Evolutionary conservation across 1,284 basidiomycete species (phyloP), one percentile per base, ranked within the genome.

Genomic region (Cryptococcus sp.): DNA sequence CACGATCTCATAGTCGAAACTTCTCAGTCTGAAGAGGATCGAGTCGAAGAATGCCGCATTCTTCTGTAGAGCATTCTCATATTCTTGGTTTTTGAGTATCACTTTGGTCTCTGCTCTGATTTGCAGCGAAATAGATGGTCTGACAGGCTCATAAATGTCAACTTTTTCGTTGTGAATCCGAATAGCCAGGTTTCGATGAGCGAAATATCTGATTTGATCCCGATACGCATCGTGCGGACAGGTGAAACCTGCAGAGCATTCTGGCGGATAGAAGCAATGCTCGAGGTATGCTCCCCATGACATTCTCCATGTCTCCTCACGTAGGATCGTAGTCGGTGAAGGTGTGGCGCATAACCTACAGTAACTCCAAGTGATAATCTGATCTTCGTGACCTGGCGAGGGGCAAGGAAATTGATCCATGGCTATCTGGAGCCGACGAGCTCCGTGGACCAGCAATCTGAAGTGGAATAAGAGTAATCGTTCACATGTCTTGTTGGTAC

Each of bases 181-280:
- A 34, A 98, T 84, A 3, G 91, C 92, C 55, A 82, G 71, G 58
- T 81, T 79, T 42, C 77, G 74, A 54, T 73, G 68, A 11, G 90
- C 88, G 75, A 98, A 97, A 76, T 91, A 98, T 44, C 96, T 86
- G 58, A 93, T 86, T 66, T 98, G 93, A 67, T 97, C 87, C 58
- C 87, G 84, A 72, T 93, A 96, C 54, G 94, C 90, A 70, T 98
- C 96, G 76, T 99, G 96, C 52, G 86, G 82, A 72, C 96, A 99
- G 3, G 86, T 85, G 58, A 76, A 75, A 2, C 74, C 76, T 1
- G 74, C 72, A 11, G 62, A 50, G 70, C 91, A 96, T 71, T 94
- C 94, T 42, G 89, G 92, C 87, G 75, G 94, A 89, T 68, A 90
- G 81, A 78, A 76, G 58, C 70, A 76, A 54, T 76, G 73, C 59